Evolutionary conservation across 2,329 filamentous ascomycete species (phyloP), one percentile per base, ranked within the genome.

Genomic region (Chaetomiaceae sp.): DNA sequence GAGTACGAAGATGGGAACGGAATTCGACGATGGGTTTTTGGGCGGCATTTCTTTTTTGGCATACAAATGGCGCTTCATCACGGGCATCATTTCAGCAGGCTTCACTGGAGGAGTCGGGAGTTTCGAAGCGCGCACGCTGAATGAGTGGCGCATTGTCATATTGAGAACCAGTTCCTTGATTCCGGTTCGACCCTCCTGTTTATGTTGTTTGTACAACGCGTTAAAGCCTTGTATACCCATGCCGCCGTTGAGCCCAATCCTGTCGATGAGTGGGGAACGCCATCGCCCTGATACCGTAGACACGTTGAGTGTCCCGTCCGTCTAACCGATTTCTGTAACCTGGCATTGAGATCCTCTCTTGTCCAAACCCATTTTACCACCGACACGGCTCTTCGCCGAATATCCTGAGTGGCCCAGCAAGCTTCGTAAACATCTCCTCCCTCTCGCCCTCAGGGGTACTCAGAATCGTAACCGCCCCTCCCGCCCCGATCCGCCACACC

Each of bases 351-450:
- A 23, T 43, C 11, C 33, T 22, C 1, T 22, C 7, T 39, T 47
- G 57, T 0, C 17, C 31, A 5, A 3, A 45, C 20, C 31, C 4
- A 17, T 15, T n/a, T 29, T 36, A 40, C 42, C 31, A 23, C 47
- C 42, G 29, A 31, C 50, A 38, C 45, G 56, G 50, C 17, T 65
- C 63, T 20, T 66, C 63, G n/a, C 66, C 68, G 57, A 83, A 80
- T 3, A 79, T 69, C 1, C 78, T 74, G 61, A 83, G 63, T 11
- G 80, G 80, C 2, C 80, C 80, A 46, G 75, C 78, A 46, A 89
- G 70, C 71, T 91, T 92, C 6, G 83, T 84, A 64, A 86, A 77
- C 91, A 97, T 96, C 75, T 97, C 94, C 56, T 95, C 88, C 71
- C 85, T 87, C 75, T 97, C 92, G 3, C 84, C 89, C 54, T 85